Conservation (phyloP, 2,329 filamentous ascomycete genomes). For the Samsoniella hepiali region DNA sequence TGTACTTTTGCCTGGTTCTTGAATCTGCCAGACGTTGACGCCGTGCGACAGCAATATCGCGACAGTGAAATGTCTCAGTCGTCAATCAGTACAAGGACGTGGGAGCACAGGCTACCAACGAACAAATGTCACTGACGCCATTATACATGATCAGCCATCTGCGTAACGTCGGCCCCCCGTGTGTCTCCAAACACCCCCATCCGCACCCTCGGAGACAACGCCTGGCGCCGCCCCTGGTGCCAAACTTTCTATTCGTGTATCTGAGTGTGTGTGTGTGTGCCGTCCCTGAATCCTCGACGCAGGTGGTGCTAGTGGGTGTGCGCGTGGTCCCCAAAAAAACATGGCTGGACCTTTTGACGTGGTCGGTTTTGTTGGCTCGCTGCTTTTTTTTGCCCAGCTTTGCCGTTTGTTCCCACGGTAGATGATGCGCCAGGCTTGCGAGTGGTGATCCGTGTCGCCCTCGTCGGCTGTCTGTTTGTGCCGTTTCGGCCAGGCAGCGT, state of each 20-base stretch:
- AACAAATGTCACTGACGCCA: background rate
- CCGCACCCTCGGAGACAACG: background rate
- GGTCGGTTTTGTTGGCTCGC: background rate
- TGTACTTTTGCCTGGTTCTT: too few species aligned
- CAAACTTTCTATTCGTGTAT: background rate
- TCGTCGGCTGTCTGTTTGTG: background rate
- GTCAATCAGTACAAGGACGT: background rate
- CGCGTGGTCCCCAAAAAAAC: background rate
- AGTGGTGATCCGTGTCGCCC: slow-evolving; percentile 1
- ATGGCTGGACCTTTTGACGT: background rate
- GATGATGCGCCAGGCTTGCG: background rate
- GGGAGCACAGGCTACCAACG: background rate
- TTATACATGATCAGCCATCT: slow-evolving; percentile 3
- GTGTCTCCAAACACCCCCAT: background rate
- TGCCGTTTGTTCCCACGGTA: background rate
- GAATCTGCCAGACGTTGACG: too few species aligned
- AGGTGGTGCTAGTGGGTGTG: slow-evolving; percentile 5
- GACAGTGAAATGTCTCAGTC: background rate
- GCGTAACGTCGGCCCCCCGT: background rate
- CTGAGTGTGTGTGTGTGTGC: background rate
- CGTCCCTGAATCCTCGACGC: background rate
- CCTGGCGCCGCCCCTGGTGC: background rate
- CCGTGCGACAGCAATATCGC: too few species aligned
- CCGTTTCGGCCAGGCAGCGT: background rate
- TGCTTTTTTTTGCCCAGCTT: too few species aligned